Percentiles rank a stretch among this genome's conserved stretches.
Conservation (phyloP, 2,329 filamentous ascomycete genomes). For the Coniochaeta sp. region DNA sequence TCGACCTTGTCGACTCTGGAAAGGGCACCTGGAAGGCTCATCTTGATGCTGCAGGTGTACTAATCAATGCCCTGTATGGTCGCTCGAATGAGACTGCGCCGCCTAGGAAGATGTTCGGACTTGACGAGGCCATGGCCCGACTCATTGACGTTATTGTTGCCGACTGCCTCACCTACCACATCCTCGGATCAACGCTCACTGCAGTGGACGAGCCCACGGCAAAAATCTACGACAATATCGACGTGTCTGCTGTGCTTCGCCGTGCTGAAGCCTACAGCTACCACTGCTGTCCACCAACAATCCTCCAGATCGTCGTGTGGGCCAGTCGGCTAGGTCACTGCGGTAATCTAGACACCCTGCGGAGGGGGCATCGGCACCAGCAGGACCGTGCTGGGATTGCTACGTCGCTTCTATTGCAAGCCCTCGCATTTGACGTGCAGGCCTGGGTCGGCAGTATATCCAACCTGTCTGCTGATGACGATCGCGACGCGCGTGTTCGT, state of each 20-base stretch:
- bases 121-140: constrained; percentile 21
- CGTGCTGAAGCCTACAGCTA: constrained; percentile 36
- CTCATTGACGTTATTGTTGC: constrained; percentile 37
- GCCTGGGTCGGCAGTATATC: constrained; percentile 30
- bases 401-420: constrained; percentile 24
- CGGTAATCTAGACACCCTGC: constrained; percentile 8
- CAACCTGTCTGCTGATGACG: constrained; percentile 23
- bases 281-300: constrained; percentile 35
- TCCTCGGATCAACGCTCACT: constrained; percentile 36
- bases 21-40: constrained; percentile 39
- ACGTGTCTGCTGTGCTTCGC: constrained; percentile 28
- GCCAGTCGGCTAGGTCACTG: constrained; percentile 30
- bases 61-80: constrained; percentile 30
- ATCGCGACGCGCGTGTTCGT: constrained; percentile 28
- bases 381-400: constrained; percentile 9
- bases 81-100: background rate
- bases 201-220: constrained; percentile 16
- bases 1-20: constrained; percentile 41
- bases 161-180: constrained; percentile 41
- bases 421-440: constrained; percentile 30
- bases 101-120: background rate
- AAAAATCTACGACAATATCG: constrained; percentile 26
- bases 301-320: constrained; percentile 34
- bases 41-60: constrained; percentile 34
- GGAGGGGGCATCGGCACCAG: background rate